These are phyloP conservation scores for Carex littledalei DNA, from an alignment of 176 grass and related monocot species.

Conservation along the genomic window DNA sequence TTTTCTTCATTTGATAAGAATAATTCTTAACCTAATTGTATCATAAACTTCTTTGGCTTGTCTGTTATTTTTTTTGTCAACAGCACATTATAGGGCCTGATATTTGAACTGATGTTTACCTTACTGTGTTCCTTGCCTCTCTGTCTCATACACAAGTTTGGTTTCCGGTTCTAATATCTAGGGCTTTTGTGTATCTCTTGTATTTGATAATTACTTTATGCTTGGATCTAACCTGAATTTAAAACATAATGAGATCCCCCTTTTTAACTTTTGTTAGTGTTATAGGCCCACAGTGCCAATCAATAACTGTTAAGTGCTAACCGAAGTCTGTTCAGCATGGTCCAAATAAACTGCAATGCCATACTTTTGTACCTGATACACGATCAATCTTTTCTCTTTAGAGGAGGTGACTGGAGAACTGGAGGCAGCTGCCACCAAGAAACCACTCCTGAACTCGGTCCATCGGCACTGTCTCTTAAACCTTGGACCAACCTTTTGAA, in stretches of 20 bases:
- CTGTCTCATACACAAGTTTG: neutral
- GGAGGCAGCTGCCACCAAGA: constrained; percentile 79
- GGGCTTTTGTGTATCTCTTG: neutral
- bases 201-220: constrained; percentile 13
- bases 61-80: neutral
- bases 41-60: neutral
- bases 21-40: constrained; percentile 5
- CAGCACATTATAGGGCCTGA: neutral
- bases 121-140: neutral
- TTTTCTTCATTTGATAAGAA: neutral
- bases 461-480: constrained; percentile 24
- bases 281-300: neutral
- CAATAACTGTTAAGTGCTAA: neutral
- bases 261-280: neutral
- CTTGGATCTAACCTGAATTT: neutral
- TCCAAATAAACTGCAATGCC: neutral
- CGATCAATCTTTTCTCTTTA: constrained; percentile 23
- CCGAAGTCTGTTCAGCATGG: neutral
- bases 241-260: neutral
- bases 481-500: constrained; percentile 51
- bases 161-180: neutral
- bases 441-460: constrained; percentile 44
- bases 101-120: neutral
- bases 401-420: constrained; percentile 65
- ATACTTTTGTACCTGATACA: constrained; percentile 9